These are phyloP conservation scores for Aquilaria agallochum DNA, from an alignment of 441 rosid genomes.

Conservation along the genomic window DNA sequence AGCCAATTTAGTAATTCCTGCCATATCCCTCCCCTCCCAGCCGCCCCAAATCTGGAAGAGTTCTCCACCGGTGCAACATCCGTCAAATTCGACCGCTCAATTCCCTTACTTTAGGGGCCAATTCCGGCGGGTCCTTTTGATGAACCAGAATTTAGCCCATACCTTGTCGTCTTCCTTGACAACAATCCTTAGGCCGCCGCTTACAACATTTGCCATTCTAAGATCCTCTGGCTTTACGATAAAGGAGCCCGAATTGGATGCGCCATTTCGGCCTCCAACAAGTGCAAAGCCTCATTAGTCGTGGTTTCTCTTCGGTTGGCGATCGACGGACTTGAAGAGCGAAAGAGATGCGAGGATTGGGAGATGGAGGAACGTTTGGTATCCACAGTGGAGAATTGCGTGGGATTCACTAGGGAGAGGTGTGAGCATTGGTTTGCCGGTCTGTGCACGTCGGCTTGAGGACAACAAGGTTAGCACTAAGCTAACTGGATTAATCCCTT, in stretches of 20 bases:
- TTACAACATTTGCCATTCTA: conserved; percentile 37
- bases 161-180: conserved; percentile 56
- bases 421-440: conserved; percentile 41
- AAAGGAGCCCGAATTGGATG: conserved; percentile 68
- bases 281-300: conserved; percentile 71
- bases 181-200: conserved; percentile 51
- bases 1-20: too few relatives aligned
- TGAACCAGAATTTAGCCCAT: conserved; percentile 30
- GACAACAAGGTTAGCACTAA: too few relatives aligned
- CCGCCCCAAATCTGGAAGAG: conserved; percentile 27
- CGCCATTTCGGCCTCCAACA: conserved; percentile 59
- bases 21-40: background rate
- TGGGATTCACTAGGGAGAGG: conserved; percentile 48
- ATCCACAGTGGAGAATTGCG: conserved; percentile 56
- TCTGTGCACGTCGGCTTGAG: conserved; percentile 38
- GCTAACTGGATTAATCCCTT: too few relatives aligned
- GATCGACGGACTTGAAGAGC: conserved; percentile 31
- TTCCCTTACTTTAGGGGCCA: conserved; percentile 68
- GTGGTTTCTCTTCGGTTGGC: conserved; percentile 27
- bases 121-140: conserved; percentile 30
- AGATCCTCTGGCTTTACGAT: conserved; percentile 54
- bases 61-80: conserved; percentile 54
- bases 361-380: conserved; percentile 54
- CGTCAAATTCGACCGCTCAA: conserved; percentile 36
- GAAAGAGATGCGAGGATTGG: conserved; percentile 56